Evolutionary conservation across 129 eudicot species (phyloP).

Genomic region (Arctium minus): DNA sequence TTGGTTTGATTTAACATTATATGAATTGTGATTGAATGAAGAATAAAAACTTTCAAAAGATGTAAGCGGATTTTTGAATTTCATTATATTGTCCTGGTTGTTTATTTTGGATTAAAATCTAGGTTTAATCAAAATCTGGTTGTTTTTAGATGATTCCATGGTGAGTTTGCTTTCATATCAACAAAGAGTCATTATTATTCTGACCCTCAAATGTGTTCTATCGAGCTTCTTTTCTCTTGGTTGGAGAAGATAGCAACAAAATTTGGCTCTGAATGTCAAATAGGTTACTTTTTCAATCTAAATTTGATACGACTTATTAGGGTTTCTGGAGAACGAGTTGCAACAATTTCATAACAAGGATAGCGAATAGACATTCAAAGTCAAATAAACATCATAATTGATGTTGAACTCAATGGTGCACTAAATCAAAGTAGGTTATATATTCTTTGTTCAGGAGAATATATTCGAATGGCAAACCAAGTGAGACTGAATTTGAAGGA

Average conservation of each 20-base stretch:
- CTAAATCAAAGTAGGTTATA: neutral
- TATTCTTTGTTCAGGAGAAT: conserved; percentile 53
- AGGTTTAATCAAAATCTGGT: neutral
- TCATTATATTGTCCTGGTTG: neutral
- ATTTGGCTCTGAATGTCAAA: neutral
- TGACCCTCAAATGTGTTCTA: neutral
- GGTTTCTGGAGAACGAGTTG: neutral
- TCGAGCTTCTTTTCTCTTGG: neutral
- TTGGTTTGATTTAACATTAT: neutral
- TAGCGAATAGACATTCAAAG: neutral
- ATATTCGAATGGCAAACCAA: conserved; percentile 96
- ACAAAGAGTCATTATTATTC: neutral
- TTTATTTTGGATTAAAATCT: neutral
- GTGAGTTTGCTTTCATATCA: neutral
- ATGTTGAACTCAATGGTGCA: neutral
- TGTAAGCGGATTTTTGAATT: neutral
- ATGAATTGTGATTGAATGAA: neutral
- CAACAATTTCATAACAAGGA: neutral
- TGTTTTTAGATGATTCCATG: neutral
- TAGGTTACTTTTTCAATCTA: neutral
- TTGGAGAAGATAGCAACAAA: neutral
- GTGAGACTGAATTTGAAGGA: conserved; percentile 90
- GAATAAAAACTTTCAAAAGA: neutral
- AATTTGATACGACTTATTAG: neutral
- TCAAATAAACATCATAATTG: neutral